These are phyloP conservation scores for Delonix regia DNA, from an alignment of 306 rosid genomes.

Conservation along the genomic window DNA sequence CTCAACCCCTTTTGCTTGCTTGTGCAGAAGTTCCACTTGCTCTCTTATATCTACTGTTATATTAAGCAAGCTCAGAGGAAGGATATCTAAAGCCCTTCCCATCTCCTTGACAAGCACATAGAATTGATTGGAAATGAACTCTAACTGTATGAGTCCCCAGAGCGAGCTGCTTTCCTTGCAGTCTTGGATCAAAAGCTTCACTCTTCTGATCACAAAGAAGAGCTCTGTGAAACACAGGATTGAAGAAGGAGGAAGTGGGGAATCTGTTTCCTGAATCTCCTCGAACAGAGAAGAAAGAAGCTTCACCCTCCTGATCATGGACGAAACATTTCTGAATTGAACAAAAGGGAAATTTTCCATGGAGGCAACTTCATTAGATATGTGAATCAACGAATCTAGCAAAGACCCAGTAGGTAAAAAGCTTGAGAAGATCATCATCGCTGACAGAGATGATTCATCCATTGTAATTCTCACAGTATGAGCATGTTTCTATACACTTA, in stretches of 20 bases:
- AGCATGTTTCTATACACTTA: slow-evolving; percentile 38
- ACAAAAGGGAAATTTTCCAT: slow-evolving; percentile 63
- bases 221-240: slow-evolving; percentile 87
- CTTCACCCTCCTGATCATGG: slow-evolving; percentile 82
- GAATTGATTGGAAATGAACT: slow-evolving; percentile 66
- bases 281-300: slow-evolving; percentile 86
- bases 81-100: slow-evolving; percentile 84
- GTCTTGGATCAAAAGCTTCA: slow-evolving; percentile 64
- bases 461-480: slow-evolving; percentile 39
- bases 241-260: slow-evolving; percentile 79
- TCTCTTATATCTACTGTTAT: slow-evolving; percentile 67
- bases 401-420: slow-evolving; percentile 73
- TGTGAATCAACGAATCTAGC: slow-evolving; percentile 68
- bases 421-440: slow-evolving; percentile 54
- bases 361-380: slow-evolving; percentile 66
- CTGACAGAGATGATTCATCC: slow-evolving; percentile 54
- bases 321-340: slow-evolving; percentile 61
- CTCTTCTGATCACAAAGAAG: slow-evolving; percentile 75
- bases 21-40: slow-evolving; percentile 86
- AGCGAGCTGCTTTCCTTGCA: slow-evolving; percentile 75
- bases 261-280: slow-evolving; percentile 70
- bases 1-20: slow-evolving; percentile 71
- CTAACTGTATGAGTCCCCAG: slow-evolving; percentile 73
- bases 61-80: slow-evolving; percentile 76
- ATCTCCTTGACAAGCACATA: slow-evolving; percentile 75